These are phyloP conservation scores for Erucastrum elatum DNA, from an alignment of 345 rosid species.

Conservation along the genomic window DNA sequence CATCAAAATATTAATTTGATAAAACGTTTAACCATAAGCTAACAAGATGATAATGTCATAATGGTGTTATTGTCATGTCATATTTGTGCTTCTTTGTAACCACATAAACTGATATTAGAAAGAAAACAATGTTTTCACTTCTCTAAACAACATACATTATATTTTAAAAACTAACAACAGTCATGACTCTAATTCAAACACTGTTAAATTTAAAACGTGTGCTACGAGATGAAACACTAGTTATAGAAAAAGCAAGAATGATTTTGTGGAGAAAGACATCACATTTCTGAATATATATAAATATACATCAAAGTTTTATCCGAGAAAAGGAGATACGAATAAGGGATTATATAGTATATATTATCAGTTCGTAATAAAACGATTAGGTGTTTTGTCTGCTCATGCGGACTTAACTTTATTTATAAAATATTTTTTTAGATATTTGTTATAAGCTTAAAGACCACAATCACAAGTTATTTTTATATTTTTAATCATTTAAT, in stretches of 20 bases:
- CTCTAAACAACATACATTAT: background rate
- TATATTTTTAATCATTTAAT: no score
- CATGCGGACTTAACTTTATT: no score
- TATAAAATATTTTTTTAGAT: no score
- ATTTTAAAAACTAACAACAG: background rate
- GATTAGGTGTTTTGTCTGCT: background rate
- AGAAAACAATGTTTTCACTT: background rate
- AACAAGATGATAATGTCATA: background rate
- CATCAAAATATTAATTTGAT: background rate
- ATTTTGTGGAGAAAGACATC: conserved; percentile 14
- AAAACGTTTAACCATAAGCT: background rate
- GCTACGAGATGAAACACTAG: background rate
- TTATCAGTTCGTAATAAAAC: background rate
- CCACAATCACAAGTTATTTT: no score
- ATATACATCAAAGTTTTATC: background rate
- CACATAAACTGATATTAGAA: background rate
- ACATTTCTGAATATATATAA: conserved; percentile 3
- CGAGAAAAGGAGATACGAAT: background rate
- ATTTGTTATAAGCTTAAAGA: no score
- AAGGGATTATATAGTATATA: background rate
- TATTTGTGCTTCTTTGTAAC: background rate
- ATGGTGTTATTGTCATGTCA: background rate
- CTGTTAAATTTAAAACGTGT: background rate
- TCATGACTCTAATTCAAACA: background rate
- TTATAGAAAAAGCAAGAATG: background rate